These are phyloP conservation scores for Epichloe typhina DNA, from an alignment of 2,329 filamentous ascomycete genomes.

Conservation along the genomic window DNA sequence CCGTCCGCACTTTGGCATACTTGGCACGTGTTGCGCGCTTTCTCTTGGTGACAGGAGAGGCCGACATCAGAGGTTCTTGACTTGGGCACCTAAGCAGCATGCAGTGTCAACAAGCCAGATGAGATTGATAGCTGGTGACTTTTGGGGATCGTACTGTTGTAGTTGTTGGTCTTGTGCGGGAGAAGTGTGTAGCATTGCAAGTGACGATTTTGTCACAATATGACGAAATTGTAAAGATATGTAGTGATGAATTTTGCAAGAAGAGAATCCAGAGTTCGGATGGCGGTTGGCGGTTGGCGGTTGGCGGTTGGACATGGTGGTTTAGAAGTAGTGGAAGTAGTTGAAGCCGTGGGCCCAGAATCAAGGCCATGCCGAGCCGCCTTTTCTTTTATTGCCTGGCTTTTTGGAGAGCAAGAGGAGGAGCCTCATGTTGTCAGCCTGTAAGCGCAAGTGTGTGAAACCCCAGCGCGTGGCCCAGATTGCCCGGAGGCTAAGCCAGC, in stretches of 20 bases:
- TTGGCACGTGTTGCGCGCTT: conserved; percentile 14
- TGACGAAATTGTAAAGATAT: not conserved
- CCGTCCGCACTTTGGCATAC: conserved; percentile 18
- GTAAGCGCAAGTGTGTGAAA: not conserved
- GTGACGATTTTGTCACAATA: not conserved
- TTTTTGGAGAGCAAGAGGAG: not conserved
- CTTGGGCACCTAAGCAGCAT: not conserved
- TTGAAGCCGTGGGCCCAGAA: not conserved
- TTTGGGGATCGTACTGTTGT: not conserved
- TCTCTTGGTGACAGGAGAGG: conserved; percentile 6
- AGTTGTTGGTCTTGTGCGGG: not conserved
- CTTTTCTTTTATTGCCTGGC: not conserved
- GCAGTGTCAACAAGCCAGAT: not conserved
- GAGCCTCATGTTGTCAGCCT: not conserved
- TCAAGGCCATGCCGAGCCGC: not conserved
- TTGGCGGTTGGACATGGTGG: not conserved
- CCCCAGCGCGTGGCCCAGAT: too few relatives aligned
- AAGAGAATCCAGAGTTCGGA: not conserved
- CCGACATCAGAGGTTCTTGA: conserved; percentile 7
- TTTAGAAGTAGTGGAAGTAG: not conserved
- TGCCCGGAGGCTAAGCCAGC: not conserved
- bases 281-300: not conserved
- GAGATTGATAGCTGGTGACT: not conserved
- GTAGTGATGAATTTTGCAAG: not conserved
- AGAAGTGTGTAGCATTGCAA: conserved; percentile 1